Evolutionary conservation across 179 eudicot genomes (phyloP), one percentile per base, ranked within the genome.

Genomic region (Sideroxylon spinosum): DNA sequence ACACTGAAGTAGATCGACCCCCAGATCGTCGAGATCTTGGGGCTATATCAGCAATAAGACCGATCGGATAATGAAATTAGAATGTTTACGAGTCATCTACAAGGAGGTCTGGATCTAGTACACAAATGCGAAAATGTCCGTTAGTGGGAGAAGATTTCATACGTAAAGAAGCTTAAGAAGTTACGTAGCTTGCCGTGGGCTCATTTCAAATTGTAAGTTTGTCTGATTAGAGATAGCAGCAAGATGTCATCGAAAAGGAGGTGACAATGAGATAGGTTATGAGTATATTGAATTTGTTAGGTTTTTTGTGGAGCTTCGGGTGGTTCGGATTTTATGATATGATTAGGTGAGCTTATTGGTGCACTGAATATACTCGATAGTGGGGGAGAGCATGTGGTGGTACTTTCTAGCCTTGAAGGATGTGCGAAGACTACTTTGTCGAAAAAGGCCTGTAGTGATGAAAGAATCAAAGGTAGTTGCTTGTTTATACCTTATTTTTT

Each of bases 241-340:
- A 56, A 17, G 61, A 14, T 14, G 14, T 56, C 14, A 20, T n/a
- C 14, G 22, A 17, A 0, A 56, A 4, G 7, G n/a, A 6, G 4
- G 14, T 20, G 22, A 4, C 7, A 2, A 7, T 2, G 6, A 7
- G 55, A 12, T 50, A 0, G 2, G 7, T 50, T 2, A 7, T 0
- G 55, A 32, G 2, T 1, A 1, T 2, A 50, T 7, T 50, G 11
- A 12, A 50, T 50, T 50, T 57, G n/a, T 89, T 46, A 73, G 82
- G 82, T n/a, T n/a, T n/a, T n/a, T 7, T 82, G 85, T 59, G 68
- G 79, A 70, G 75, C 78, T 20, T 76, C 79, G 46, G 79, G 81
- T 14, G 69, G 72, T 68, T 25, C 55, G n/a, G 73, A 61, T 68
- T 64, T 82, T 62, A 79, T 81, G 8, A 55, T 66, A 28, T 50